Base-by-base conservation (phyloP, 2,329 filamentous ascomycete genomes). In the Colletotrichum sp. region DNA sequence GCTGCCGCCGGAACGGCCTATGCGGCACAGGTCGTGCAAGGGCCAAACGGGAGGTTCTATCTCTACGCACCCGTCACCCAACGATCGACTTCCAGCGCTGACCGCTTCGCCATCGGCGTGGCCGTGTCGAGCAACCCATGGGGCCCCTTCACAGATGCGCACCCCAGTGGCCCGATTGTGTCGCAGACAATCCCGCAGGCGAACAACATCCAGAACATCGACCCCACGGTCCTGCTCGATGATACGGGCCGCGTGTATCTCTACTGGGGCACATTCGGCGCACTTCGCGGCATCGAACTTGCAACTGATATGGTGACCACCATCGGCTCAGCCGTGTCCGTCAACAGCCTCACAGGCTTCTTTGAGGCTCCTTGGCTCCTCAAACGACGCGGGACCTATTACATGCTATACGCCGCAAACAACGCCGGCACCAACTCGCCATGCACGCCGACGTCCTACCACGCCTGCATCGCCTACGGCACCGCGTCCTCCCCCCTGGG, bases 311-410 rank as follows among this genome's bases (percentile, higher is more conserved):
- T 86, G 85, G 78, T 81, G 16, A 86, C 83, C 10, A 79, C 82
- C 63, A 78, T 79, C 57, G 78, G 79, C 44, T 64, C 64, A 24
- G 72, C 80, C 49, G 75, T 79, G 9, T 71, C 76, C 24, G 80
- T 84, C 26, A 70, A 65, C 39, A 78, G 76, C 12, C 76, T 85
- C 10, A 82, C 79, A 0, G 84, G 83, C 0, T 86, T 82, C 69
- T 86, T 86, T 59, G 84, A 86, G 64, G 85, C 83, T 0, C 82
- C 85, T 0, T 86, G 85, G 85, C 75, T 86, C 3, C 83, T 83
- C 65, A 84, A 84, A 77, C 79, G 82, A 0, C 79, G 78, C 3
- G 72, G 71, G 5, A 85, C 84, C 0, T 86, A 86, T 72, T 86
- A 86, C 78, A 81, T 86, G 80, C 77, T 86, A 3, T 86, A 85